Base-by-base conservation (phyloP, 1,139 yeast species). In the Sugiyamaella neomexicana region DNA sequence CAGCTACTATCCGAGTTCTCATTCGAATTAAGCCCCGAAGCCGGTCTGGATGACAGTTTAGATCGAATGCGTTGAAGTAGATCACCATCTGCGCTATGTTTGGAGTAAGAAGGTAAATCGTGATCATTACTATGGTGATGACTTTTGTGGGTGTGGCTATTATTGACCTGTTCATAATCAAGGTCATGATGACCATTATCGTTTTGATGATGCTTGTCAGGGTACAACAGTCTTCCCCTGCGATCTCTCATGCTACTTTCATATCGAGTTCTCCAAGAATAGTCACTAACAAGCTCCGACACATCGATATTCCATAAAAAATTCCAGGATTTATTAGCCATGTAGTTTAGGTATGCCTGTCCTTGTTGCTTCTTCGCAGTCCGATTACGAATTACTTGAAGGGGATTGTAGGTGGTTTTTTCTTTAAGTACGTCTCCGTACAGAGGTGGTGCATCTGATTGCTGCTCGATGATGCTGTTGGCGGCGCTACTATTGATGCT, bases 301-400 rank as follows among this genome's bases (percentile, higher is more conserved):
- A 85, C 69, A 53, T 83, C 87, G 2, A 88, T 77, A 42, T 85
- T 82, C 96, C 96, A 89, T 4, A 75, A 68, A 31, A 74, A 62
- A 16, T 65, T 67, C 52, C 52, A 31, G 1, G 45, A 27, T 31
- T 50, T 32, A 32, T 40, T 36, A 5, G 44, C 37, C 25, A 56
- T 46, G 38, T 51, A 51, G 23, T 42, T 40, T 5, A 45, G 37
- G 31, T 43, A 55, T 6, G 51, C 54, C n/a, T 46, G 48, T 17
- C 57, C 56, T 41, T 50, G 54, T 39, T 48, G 50, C 36, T 53
- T 55, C 40, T 55, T 54, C 10, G 46, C 9, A 56, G 76, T 75
- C 54, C 97, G 74, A 68, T 89, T 86, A 57, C 97, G 73, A 37
- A 89, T 80, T 16, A 84, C 79, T 66, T 88, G 96, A 46, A 89